Conservation (phyloP, 108 stramenopile species). For the Nitzschia putrida region DNA sequence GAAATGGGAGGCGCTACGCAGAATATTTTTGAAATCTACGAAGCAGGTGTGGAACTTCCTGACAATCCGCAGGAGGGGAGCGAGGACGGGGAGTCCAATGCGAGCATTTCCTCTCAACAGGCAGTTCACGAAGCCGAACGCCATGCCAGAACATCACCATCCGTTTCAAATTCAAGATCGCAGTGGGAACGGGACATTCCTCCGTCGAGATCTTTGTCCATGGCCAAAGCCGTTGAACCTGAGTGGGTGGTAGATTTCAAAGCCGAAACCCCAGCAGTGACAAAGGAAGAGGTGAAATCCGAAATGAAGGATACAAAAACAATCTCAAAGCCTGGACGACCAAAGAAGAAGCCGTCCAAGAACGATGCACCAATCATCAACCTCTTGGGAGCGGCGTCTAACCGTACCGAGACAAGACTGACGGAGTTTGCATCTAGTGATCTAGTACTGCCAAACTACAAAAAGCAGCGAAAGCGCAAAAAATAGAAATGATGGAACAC, state of each 20-base stretch:
- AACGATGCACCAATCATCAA: not conserved
- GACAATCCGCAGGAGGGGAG: constrained; percentile 25
- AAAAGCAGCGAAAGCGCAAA: constrained; percentile 17
- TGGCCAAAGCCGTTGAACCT: not conserved
- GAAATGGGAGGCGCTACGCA: constrained; percentile 77
- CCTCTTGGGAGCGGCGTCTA: constrained; percentile 4
- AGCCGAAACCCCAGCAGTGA: not conserved
- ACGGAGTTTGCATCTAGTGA: constrained; percentile 22
- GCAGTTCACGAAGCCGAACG: no score
- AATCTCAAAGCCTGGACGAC: not conserved
- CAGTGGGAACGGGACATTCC: not conserved
- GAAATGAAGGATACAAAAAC: not conserved
- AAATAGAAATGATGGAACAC: no score
- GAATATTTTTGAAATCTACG: constrained; percentile 31
- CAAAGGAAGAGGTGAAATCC: no score
- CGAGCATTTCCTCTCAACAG: not conserved
- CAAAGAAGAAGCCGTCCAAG: not conserved
- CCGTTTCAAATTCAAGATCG: not conserved
- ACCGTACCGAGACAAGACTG: not conserved
- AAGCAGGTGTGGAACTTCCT: constrained; percentile 16
- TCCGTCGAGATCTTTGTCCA: not conserved
- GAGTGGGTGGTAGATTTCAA: not conserved
- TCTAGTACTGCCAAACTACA: constrained; percentile 22
- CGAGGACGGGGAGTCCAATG: not conserved
- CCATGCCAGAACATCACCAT: no score